Evolutionary conservation across 768 basidiomycete genomes (phyloP).

Genomic region (Rhodocollybia butyracea): DNA sequence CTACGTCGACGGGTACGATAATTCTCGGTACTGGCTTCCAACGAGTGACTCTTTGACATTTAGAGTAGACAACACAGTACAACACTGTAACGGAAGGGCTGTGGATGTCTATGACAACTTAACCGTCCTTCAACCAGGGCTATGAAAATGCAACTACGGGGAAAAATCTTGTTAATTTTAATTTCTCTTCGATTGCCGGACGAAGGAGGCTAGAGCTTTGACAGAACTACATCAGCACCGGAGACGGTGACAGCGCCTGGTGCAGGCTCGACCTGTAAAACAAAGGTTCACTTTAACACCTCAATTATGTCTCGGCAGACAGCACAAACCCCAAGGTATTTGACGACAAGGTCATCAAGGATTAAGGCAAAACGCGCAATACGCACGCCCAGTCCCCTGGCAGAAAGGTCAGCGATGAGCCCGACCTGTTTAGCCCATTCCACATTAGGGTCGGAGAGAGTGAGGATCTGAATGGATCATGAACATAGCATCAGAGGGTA

Average conservation of each 20-base stretch:
- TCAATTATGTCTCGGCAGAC: background rate
- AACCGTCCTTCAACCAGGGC: too few relatives aligned
- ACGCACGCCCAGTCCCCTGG: conserved; percentile 50
- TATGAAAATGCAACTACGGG: too few relatives aligned
- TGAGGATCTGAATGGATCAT: conserved; percentile 42
- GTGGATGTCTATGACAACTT: too few relatives aligned
- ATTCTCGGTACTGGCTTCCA: too few relatives aligned
- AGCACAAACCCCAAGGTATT: conserved; percentile 52
- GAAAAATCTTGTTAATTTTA: too few relatives aligned
- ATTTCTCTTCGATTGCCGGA: too few relatives aligned
- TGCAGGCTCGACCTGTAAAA: conserved; percentile 46
- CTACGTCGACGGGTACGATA: too few relatives aligned
- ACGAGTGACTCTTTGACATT: too few relatives aligned
- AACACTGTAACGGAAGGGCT: too few relatives aligned
- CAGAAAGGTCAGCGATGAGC: conserved; percentile 50
- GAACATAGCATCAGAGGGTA: background rate
- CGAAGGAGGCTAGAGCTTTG: too few relatives aligned
- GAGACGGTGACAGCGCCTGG: too few relatives aligned
- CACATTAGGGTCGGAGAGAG: conserved; percentile 53
- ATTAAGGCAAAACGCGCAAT: conserved; percentile 62
- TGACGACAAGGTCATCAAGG: conserved; percentile 68
- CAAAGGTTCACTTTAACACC: conserved; percentile 14
- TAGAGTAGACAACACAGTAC: too few relatives aligned
- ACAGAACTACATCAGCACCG: conserved; percentile 57
- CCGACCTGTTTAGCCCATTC: conserved; percentile 56